Base-by-base conservation (phyloP, 495 filamentous ascomycete genomes). In the Mytilinidion resinicola region DNA sequence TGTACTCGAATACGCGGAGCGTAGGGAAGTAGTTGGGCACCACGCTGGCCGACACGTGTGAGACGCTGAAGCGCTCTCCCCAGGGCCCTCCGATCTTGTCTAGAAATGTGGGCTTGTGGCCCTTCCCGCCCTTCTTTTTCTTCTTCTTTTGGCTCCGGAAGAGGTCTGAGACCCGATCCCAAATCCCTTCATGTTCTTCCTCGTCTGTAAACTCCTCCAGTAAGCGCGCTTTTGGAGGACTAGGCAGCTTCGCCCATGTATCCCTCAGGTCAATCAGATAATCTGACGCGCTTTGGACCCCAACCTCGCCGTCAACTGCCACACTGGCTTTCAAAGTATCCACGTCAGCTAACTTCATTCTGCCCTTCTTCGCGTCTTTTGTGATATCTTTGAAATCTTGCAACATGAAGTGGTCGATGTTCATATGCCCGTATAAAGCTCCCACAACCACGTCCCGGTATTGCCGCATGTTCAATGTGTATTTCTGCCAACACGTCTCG, bases 401-500 rank as follows among this genome's bases (percentile, higher is more conserved):
- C 9, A 99, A 73, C 66, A 97, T 81, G 73, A 97, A 99, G 69
- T 99, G 93, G 66, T 99, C 93, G 59, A 96, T 86, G 67, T 99
- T 99, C 91, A 99, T 97, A 69, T 99, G 93, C 1, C 92, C 93
- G 63, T 88, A 99, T 14, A 93, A 55, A 14, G 83, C 82, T 7
- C 81, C 81, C 37, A 90, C 80, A 10, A 99, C 76, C 10, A 99
- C 85, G 70, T 99, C 93, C 37, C 95, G 87, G 65, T 90, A 99
- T 65, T 90, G 88, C 65, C 83, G 77, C 62, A 91, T 70, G 90
- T 90, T 96, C 3, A 96, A 75, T 0, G 91, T 87, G 72, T 96
- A 99, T 68, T 96, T 96, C 70, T 96, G 93, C 93, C 95, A 99
- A 74, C 93, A 99, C 0, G 87, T 90, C 74, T 88, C 85, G 59